Evolutionary conservation across 176 grass and related monocot genomes (phyloP).

Genomic region (Musa schizocarpa): DNA sequence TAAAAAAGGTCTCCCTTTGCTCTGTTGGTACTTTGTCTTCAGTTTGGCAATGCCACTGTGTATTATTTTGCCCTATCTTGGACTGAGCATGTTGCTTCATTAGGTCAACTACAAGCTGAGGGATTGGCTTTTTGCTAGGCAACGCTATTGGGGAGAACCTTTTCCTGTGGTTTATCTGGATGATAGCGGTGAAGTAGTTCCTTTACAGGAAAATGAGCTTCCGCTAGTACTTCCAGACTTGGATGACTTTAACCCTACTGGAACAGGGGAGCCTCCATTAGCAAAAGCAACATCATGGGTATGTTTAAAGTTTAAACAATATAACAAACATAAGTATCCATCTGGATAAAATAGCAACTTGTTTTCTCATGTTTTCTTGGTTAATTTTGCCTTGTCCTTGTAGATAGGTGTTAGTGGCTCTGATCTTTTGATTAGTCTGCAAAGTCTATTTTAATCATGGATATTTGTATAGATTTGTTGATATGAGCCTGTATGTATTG

Average conservation of each 20-base stretch:
- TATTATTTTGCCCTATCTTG: background rate
- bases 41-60: slow-evolving; percentile 22
- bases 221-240: slow-evolving; percentile 87
- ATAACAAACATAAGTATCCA: background rate
- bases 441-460: background rate
- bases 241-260: slow-evolving; percentile 94
- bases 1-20: slow-evolving; percentile 59
- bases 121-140: slow-evolving; percentile 97
- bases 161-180: slow-evolving; percentile 85
- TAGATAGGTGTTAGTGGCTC: background rate
- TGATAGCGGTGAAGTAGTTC: slow-evolving; percentile 60
- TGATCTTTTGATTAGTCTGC: background rate
- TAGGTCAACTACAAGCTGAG: slow-evolving; percentile 98
- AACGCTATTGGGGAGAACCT: slow-evolving; percentile 96
- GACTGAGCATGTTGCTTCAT: background rate
- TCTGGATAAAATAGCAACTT: background rate
- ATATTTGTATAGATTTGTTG: background rate
- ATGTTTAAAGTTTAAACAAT: slow-evolving; percentile 22
- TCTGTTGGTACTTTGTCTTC: slow-evolving; percentile 8
- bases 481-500: too few relatives aligned
- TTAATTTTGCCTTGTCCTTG: background rate
- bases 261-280: slow-evolving; percentile 88
- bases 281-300: slow-evolving; percentile 89
- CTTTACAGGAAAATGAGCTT: slow-evolving; percentile 63
- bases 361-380: background rate